Evolutionary conservation across 305 asterid genomes (phyloP).

Genomic region (Fraxinus latifolia): DNA sequence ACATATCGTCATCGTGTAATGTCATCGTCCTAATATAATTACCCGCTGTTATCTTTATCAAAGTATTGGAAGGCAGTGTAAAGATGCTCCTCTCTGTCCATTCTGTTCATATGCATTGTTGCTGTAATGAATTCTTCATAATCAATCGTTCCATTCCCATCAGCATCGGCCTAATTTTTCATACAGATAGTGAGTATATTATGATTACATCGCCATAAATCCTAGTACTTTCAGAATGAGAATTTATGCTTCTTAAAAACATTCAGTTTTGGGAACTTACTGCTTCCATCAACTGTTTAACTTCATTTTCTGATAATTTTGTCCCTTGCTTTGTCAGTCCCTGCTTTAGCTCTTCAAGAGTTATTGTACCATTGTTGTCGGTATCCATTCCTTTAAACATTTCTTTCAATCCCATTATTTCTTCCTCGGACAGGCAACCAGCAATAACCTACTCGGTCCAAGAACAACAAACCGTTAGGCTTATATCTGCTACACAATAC

Average conservation of each 20-base stretch:
- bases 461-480: not conserved
- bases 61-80: slow-evolving; percentile 93
- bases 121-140: slow-evolving; percentile 96
- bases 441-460: not conserved
- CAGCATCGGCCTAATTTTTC: slow-evolving; percentile 76
- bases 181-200: not conserved
- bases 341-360: slow-evolving; percentile 10
- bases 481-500: not conserved
- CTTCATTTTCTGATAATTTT: slow-evolving; percentile 6
- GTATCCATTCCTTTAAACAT: slow-evolving; percentile 11
- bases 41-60: slow-evolving; percentile 91
- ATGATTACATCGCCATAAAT: not conserved
- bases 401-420: slow-evolving; percentile 8
- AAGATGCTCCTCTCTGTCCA: slow-evolving; percentile 44
- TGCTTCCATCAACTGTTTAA: slow-evolving; percentile 68
- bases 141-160: slow-evolving; percentile 93
- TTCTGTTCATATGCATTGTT: slow-evolving; percentile 83
- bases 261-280: not conserved
- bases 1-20: not conserved
- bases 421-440: slow-evolving; percentile 10
- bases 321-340: slow-evolving; percentile 2
- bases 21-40: not conserved
- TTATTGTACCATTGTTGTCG: slow-evolving; percentile 5
- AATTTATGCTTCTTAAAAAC: not conserved
- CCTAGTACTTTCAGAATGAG: not conserved